phyloP scores from a whole-genome alignment of 176 grass and related monocot species.

The Chrysopogon serrulatus region DNA sequence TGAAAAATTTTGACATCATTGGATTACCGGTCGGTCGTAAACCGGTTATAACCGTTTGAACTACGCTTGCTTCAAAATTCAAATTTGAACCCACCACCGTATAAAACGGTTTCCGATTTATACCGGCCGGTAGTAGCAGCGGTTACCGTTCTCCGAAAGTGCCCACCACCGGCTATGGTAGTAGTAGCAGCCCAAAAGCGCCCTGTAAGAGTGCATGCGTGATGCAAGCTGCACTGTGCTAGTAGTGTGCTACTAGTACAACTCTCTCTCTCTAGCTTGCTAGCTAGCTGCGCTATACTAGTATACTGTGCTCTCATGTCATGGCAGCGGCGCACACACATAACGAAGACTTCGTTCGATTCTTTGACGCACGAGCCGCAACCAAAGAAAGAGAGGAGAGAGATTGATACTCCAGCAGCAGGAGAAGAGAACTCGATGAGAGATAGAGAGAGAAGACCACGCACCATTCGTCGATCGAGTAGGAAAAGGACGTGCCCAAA shows the following conservation, averaged over 20 bases:
- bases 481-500: constrained; percentile 31
- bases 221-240: background rate
- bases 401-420: background rate
- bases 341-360: background rate
- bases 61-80: too few species aligned
- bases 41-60: too few species aligned
- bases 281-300: background rate
- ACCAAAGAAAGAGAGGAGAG: background rate
- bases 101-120: too few species aligned
- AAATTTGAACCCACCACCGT: too few species aligned
- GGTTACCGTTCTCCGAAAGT: too few species aligned
- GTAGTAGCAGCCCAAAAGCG: background rate
- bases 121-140: too few species aligned
- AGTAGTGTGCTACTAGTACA: too few species aligned
- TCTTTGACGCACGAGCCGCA: background rate
- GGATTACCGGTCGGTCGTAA: too few species aligned
- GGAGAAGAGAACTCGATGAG: background rate
- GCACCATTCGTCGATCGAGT: background rate
- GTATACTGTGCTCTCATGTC: background rate
- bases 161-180: too few species aligned
- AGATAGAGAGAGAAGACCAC: background rate
- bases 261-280: background rate
- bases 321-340: background rate
- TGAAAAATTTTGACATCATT: too few species aligned
- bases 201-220: constrained; percentile 13